These are phyloP conservation scores for Paramecium tetraurelia DNA, from an alignment of 73 alveolate species.

Conservation along the genomic window DNA sequence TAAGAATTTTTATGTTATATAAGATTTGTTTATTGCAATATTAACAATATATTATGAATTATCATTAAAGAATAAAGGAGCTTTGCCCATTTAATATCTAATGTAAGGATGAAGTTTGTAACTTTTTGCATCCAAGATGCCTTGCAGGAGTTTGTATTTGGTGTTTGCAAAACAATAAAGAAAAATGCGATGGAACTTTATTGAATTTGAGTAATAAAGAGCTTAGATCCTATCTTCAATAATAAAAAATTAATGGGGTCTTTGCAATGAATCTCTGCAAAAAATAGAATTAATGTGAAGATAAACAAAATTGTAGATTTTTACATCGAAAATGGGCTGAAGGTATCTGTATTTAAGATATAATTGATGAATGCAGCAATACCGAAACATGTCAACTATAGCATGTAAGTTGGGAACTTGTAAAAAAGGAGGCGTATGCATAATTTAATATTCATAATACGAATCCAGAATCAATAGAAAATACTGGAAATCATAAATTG, in stretches of 20 bases:
- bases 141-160: background rate
- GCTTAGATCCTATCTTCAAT: background rate
- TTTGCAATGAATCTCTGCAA: background rate
- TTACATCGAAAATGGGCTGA: background rate
- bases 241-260: background rate
- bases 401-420: background rate
- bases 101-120: background rate
- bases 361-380: background rate
- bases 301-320: background rate
- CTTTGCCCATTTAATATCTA: background rate
- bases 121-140: background rate
- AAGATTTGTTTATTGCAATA: background rate
- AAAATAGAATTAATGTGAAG: background rate
- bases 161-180: background rate
- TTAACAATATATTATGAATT: background rate
- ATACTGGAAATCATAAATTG: background rate
- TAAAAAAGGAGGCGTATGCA: background rate
- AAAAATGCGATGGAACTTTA: background rate
- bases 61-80: background rate
- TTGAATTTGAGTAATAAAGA: background rate
- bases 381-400: background rate
- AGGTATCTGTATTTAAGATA: background rate
- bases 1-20: too few relatives aligned
- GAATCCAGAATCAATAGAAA: background rate
- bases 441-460: background rate